Conservation (phyloP, 1,139 yeast species). For the Suhomyces chickasaworum region DNA sequence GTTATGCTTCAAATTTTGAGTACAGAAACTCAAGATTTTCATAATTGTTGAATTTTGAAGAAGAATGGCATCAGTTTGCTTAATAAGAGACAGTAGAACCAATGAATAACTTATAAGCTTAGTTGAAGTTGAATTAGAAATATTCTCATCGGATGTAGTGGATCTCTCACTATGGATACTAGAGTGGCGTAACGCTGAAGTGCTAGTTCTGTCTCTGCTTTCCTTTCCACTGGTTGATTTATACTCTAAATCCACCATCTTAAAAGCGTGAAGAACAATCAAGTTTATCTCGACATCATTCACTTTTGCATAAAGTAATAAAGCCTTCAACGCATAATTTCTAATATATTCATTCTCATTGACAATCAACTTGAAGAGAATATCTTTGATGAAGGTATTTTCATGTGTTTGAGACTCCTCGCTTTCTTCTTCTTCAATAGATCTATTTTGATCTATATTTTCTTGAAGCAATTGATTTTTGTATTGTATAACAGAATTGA, state of each 20-base stretch:
- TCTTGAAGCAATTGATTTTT: constrained; percentile 13
- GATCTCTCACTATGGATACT: background rate
- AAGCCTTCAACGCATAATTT: constrained; percentile 37
- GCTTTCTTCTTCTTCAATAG: constrained; percentile 28
- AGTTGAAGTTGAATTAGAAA: constrained; percentile 25
- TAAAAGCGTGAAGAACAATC: constrained; percentile 37
- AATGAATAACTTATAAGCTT: constrained; percentile 39
- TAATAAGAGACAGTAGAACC: constrained; percentile 41
- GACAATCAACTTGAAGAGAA: constrained; percentile 36
- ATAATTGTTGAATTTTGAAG: constrained; percentile 47
- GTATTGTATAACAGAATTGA: constrained; percentile 27
- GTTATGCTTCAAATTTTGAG: constrained; percentile 49
- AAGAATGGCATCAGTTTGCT: constrained; percentile 38
- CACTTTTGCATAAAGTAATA: constrained; percentile 33
- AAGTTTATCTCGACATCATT: constrained; percentile 43
- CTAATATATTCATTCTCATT: constrained; percentile 40
- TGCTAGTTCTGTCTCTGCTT: constrained; percentile 13
- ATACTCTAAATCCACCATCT: constrained; percentile 37
- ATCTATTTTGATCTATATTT: constrained; percentile 21
- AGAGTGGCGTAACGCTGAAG: background rate
- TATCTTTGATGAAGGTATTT: constrained; percentile 32
- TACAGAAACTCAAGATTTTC: constrained; percentile 49
- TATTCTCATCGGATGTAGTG: constrained; percentile 24
- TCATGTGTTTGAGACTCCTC: constrained; percentile 20
- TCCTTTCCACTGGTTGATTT: constrained; percentile 22